Evolutionary conservation across 208 protist genomes (phyloP).

Genomic region (Herpetomonas tarakana): DNA sequence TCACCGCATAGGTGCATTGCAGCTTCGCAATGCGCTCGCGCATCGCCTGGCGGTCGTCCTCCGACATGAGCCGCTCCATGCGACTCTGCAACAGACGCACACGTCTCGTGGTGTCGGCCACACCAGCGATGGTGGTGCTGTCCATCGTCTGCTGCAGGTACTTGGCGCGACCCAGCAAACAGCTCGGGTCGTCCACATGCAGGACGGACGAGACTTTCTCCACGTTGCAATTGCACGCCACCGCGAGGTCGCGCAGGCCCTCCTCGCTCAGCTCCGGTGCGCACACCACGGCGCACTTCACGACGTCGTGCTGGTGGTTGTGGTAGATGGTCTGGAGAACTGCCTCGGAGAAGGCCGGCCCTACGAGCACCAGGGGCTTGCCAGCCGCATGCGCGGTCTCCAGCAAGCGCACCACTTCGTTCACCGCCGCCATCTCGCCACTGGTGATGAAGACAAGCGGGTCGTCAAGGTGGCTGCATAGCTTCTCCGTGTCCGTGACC

Average conservation of each 20-base stretch:
- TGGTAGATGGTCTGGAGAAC: conserved; percentile 81
- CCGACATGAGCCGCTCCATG: conserved; percentile 80
- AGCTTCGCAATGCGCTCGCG: conserved; percentile 93
- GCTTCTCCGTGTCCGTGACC: conserved; percentile 92
- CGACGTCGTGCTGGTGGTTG: conserved; percentile 97
- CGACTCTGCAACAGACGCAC: conserved; percentile 93
- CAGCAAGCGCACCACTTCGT: conserved; percentile 68
- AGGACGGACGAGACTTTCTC: conserved; percentile 81
- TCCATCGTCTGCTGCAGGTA: conserved; percentile 94
- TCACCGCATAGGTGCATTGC: conserved; percentile 89
- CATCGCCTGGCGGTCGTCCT: conserved; percentile 97
- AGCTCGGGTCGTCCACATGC: conserved; percentile 56
- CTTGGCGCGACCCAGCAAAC: conserved; percentile 57
- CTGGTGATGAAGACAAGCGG: conserved; percentile 91
- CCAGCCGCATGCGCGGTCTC: conserved; percentile 43
- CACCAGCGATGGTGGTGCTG: conserved; percentile 95
- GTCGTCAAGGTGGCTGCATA: conserved; percentile 94
- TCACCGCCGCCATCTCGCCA: conserved; percentile 50
- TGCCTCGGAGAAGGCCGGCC: conserved; percentile 56
- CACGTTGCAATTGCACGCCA: conserved; percentile 95
- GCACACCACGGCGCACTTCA: conserved; percentile 87
- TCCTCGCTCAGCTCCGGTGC: conserved; percentile 97
- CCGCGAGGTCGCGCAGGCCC: conserved; percentile 98
- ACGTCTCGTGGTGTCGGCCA: conserved; percentile 77
- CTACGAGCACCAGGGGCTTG: conserved; percentile 74